Percentiles rank a stretch among this genome's conserved stretches.
These are phyloP conservation scores for Colletotrichum truncatum DNA, from an alignment of 2,329 filamentous ascomycete genomes.

Conservation along the genomic window DNA sequence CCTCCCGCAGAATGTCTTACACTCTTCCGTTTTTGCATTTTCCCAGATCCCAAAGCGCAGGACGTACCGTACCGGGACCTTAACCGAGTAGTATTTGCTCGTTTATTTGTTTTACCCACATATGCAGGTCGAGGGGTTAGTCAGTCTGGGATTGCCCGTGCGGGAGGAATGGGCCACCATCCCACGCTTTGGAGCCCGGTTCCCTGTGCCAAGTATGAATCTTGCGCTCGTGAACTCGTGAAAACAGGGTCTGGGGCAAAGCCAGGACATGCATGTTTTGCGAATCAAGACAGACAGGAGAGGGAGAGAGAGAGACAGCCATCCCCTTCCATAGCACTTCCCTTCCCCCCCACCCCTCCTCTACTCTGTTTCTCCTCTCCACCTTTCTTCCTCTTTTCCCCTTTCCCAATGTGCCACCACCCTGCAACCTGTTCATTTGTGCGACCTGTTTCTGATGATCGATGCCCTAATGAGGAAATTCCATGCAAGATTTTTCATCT, in stretches of 20 bases:
- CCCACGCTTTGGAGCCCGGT: not conserved
- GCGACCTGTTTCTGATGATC: constrained; percentile 4
- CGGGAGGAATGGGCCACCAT: not conserved
- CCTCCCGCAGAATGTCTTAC: not conserved
- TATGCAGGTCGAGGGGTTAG: constrained; percentile 15
- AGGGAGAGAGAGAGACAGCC: too few species aligned
- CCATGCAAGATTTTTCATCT: constrained; percentile 12
- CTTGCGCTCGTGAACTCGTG: not conserved
- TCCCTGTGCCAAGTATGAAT: not conserved
- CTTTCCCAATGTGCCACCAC: not conserved
- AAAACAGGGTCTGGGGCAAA: constrained; percentile 9
- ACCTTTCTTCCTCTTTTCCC: too few species aligned
- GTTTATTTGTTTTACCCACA: constrained; percentile 11
- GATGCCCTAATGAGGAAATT: constrained; percentile 10
- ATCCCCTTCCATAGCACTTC: not conserved
- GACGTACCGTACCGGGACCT: not conserved
- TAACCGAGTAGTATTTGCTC: not conserved
- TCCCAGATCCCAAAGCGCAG: constrained; percentile 1
- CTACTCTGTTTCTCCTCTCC: not conserved
- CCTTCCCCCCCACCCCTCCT: not conserved
- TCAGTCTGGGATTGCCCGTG: constrained; percentile 26
- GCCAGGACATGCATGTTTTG: constrained; percentile 21
- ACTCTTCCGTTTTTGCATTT: not conserved
- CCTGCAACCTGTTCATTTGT: not conserved
- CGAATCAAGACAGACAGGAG: constrained; percentile 3